Conservation (phyloP, 139 green algal species). For the Medakamo hakoo region DNA sequence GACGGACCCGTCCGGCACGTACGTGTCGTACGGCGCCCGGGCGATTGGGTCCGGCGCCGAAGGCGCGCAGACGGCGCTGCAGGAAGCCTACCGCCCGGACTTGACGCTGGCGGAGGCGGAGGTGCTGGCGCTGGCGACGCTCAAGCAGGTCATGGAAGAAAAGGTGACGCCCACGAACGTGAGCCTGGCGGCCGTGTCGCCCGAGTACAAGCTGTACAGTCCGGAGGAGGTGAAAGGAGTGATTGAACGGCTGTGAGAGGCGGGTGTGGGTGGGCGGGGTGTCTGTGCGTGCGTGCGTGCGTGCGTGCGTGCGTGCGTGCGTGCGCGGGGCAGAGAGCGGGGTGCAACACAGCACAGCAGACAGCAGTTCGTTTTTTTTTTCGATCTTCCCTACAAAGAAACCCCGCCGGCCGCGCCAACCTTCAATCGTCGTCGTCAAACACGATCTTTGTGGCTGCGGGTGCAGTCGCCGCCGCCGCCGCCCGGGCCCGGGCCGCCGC, state of each 20-base stretch:
- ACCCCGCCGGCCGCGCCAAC: no score
- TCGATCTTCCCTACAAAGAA: background rate
- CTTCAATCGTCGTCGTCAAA: background rate
- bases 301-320: no score
- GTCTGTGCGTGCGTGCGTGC: no score
- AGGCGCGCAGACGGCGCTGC: constrained; percentile 75
- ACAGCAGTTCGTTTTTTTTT: background rate
- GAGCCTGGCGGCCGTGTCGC: constrained; percentile 80
- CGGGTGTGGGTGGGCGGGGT: background rate
- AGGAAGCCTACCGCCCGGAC: constrained; percentile 62
- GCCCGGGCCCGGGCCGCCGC: no score
- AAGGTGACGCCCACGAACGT: constrained; percentile 97
- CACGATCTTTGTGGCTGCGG: background rate
- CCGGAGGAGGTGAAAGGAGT: constrained; percentile 77
- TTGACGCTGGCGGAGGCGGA: constrained; percentile 90
- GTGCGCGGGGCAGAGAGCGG: no score
- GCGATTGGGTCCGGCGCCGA: constrained; percentile 90
- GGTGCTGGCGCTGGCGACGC: constrained; percentile 76
- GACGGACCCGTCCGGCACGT: constrained; percentile 91
- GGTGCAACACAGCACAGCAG: no score
- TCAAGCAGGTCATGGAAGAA: constrained; percentile 99
- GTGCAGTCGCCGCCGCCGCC: no score
- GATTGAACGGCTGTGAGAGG: constrained; percentile 65
- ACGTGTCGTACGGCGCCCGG: constrained; percentile 77
- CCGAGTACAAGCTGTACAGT: constrained; percentile 81